Evolutionary conservation across 176 grass and related monocot species (phyloP), one percentile per base, ranked within the genome.

Genomic region (Oryza glumipatula): DNA sequence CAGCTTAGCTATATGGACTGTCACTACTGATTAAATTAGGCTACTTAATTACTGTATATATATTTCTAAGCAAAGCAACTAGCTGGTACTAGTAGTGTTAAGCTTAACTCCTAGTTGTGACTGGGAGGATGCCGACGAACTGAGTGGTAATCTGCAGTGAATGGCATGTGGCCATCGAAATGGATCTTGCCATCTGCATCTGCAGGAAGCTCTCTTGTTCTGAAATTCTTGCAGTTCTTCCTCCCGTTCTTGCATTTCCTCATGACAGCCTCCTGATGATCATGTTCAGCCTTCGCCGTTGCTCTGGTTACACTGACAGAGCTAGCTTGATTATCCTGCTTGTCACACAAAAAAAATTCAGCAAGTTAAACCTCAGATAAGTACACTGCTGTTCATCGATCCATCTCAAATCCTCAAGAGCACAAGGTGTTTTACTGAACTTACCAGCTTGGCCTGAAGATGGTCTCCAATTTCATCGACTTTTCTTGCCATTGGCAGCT

Each of bases 111-210:
- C 41, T 82, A 97, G 86, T 98, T 94, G 84, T 98, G 91, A 72
- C 73, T 83, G 51, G 95, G 89, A 56, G 95, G 86, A 48, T 93
- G 90, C 32, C 72, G 84, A 26, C 11, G 77, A 0, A 90, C 46
- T 1, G 1, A 2, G 73, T 35, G n/a, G 88, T 98, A 98, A 73
- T 98, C 95, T 17, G 95, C 88, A 17, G 88, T 86, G 85, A 98
- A 91, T 61, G 90, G 79, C 60, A 88, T 33, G 43, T 76, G 24
- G 74, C 79, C 88, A 44, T 78, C 67, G 38, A 94, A 91, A n/a
- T n/a, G 74, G 13, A 32, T 52, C 32, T 54, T 83, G 81, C 16
- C 81, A 4, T 24, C 49, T 2, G 36, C 38, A 44, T 1, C 39
- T 41, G 43, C 11, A 3, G 72, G 80, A 22, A 70, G 22, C 28